phyloP scores from a whole-genome alignment of 148 eudicot species.

The Fagopyrum esculentum region DNA sequence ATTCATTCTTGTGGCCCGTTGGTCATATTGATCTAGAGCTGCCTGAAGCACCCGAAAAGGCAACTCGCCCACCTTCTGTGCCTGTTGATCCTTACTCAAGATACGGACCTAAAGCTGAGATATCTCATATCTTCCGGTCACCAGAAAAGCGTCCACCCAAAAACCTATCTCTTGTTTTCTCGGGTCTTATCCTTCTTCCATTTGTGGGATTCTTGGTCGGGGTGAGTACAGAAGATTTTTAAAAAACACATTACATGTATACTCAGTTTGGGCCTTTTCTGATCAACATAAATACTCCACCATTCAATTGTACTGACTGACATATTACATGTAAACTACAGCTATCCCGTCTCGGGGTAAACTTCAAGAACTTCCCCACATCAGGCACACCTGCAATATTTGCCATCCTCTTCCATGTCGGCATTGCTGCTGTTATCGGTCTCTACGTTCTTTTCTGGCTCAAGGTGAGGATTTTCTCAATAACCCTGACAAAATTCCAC shows the following conservation, averaged over 20 bases:
- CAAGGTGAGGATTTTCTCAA: slow-evolving; percentile 51
- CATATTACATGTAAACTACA: slow-evolving; percentile 21
- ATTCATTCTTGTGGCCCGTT: slow-evolving; percentile 65
- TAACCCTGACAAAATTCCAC: not conserved
- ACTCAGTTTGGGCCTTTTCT: not conserved
- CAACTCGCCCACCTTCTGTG: slow-evolving; percentile 73
- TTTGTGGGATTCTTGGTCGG: slow-evolving; percentile 76
- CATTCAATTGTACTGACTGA: not conserved
- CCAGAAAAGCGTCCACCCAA: slow-evolving; percentile 83
- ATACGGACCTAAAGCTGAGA: slow-evolving; percentile 87
- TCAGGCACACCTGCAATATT: slow-evolving; percentile 61
- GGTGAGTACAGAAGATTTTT: slow-evolving; percentile 38
- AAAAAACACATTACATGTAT: not conserved
- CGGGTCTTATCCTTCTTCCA: slow-evolving; percentile 70
- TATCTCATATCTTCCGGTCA: slow-evolving; percentile 72
- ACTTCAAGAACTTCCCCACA: slow-evolving; percentile 80
- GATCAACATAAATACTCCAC: not conserved
- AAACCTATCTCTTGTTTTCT: slow-evolving; percentile 67
- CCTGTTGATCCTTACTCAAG: slow-evolving; percentile 68
- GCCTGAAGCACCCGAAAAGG: slow-evolving; percentile 88
- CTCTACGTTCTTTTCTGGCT: slow-evolving; percentile 85
- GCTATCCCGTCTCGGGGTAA: slow-evolving; percentile 69
- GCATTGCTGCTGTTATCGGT: slow-evolving; percentile 73
- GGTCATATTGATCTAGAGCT: slow-evolving; percentile 82
- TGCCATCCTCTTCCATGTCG: slow-evolving; percentile 69